These are phyloP conservation scores for Platanus orientalis DNA, from an alignment of 164 flowering plant species.

Conservation along the genomic window DNA sequence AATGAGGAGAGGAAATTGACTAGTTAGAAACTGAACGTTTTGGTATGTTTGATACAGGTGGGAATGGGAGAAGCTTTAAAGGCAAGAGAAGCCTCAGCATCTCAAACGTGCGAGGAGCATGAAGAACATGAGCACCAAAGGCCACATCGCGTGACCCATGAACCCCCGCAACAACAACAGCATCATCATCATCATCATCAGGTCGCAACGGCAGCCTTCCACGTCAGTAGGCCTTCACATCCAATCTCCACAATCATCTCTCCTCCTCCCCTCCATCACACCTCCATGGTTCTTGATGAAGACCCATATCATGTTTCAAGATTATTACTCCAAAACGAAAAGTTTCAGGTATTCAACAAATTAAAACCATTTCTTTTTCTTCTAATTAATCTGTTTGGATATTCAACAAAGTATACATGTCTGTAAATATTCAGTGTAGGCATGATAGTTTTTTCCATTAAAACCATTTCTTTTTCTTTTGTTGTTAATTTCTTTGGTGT, in stretches of 20 bases:
- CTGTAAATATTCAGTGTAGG: too few relatives aligned
- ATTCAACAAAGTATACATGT: too few relatives aligned
- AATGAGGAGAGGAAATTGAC: slow-evolving; percentile 10
- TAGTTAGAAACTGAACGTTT: slow-evolving; percentile 9
- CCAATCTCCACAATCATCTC: slow-evolving; percentile 68
- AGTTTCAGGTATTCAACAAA: slow-evolving; percentile 48
- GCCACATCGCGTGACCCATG: slow-evolving; percentile 19
- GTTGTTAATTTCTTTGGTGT: too few relatives aligned
- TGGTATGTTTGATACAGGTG: slow-evolving; percentile 30
- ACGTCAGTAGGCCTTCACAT: slow-evolving; percentile 66
- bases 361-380: too few relatives aligned
- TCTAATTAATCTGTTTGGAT: too few relatives aligned
- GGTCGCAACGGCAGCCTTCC: slow-evolving; percentile 53
- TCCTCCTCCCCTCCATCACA: slow-evolving; percentile 55
- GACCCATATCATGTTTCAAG: slow-evolving; percentile 61
- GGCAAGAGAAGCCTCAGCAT: slow-evolving; percentile 30
- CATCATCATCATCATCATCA: slow-evolving; percentile 25
- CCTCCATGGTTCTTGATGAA: slow-evolving; percentile 59
- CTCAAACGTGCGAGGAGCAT: slow-evolving; percentile 38
- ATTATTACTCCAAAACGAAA: slow-evolving; percentile 64
- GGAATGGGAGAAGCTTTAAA: slow-evolving; percentile 52
- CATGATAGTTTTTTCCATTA: too few relatives aligned
- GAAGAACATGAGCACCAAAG: slow-evolving; percentile 31
- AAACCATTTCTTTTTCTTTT: too few relatives aligned
- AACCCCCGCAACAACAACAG: slow-evolving; percentile 12